Evolutionary conservation across 2,329 filamentous ascomycete genomes (phyloP), one percentile per base, ranked within the genome.

Genomic region (Trichothecium roseum): DNA sequence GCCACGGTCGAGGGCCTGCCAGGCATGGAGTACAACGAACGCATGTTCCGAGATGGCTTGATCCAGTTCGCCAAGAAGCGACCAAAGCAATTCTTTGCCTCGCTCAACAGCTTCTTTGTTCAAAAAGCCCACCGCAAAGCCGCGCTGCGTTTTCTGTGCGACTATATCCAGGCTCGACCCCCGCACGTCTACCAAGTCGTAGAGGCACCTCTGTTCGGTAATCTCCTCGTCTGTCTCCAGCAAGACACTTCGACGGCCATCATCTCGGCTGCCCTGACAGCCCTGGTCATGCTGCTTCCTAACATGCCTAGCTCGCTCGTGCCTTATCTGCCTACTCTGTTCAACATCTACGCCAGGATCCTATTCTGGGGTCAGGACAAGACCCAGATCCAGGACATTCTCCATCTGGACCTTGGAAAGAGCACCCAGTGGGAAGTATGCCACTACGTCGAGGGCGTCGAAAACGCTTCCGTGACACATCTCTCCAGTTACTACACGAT

Each of bases 261-360:
- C 3, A 69, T 89, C n/a, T 83, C 83, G 2, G 63, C 86, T 30
- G 81, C 83, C 1, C 62, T 91, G 35, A 83, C 81, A 4, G 74
- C 77, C 7, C 58, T 91, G 39, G 80, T 84, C 44, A 91, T 91
- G 84, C 74, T 89, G 18, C 56, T 91, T 34, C 84, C 84, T 2
- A 83, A 88, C 50, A 84, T 89, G 55, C 84, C 84, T 1, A 79
- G 73, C 45, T 79, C 80, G 3, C 59, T 88, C 12, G 74, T 78
- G 2, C 68, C 74, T 1, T 72, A 81, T 49, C 65, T 91, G 5
- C 78, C 83, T 20, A 74, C 75, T 15, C 63, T 91, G 14, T 91
- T 89, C 66, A 80, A 87, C 41, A 79, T 91, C 35, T 91, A 91
- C 53, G 82, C 80, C 37, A 69, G 85, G 33, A 58, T 89, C 30